Conservation (phyloP, 352 stramenopile species). For the Stramenopiles sp. region DNA sequence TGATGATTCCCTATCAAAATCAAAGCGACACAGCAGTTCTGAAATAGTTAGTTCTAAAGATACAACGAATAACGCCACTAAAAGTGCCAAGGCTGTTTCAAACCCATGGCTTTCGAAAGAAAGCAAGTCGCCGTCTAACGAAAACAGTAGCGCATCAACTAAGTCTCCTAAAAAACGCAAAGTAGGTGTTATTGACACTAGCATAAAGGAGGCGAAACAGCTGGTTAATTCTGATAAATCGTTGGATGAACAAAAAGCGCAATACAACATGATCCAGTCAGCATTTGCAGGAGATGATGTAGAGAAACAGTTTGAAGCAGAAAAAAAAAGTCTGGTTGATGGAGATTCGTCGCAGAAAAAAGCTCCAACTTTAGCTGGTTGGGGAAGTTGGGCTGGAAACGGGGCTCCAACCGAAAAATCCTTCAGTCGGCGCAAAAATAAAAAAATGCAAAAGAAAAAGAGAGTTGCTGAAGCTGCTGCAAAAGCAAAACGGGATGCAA, state of each 20-base stretch:
- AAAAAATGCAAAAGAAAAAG: not conserved
- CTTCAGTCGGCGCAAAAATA: not conserved
- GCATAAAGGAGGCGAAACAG: not conserved
- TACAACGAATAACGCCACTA: no score
- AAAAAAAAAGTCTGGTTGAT: not conserved
- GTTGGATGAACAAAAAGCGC: not conserved
- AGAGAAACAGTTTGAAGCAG: not conserved
- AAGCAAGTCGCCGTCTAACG: not conserved
- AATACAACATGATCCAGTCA: not conserved
- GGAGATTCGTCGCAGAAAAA: not conserved
- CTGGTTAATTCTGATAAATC: not conserved
- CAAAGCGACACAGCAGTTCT: no score
- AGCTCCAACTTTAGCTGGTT: not conserved
- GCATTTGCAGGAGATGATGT: not conserved
- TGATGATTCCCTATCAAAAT: not conserved
- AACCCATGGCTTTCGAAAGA: not conserved
- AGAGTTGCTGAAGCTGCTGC: not conserved
- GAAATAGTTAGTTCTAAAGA: not conserved
- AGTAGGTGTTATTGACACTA: not conserved
- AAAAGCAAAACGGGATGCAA: not conserved
- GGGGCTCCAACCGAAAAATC: not conserved
- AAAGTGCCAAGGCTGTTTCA: not conserved
- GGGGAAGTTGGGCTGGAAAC: not conserved
- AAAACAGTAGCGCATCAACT: not conserved
- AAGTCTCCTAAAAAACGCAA: not conserved